A percentile compares a stretch with the other conserved stretches of the same genome.
Conservation (phyloP, 768 basidiomycete species). For the Boletus patriciae region DNA sequence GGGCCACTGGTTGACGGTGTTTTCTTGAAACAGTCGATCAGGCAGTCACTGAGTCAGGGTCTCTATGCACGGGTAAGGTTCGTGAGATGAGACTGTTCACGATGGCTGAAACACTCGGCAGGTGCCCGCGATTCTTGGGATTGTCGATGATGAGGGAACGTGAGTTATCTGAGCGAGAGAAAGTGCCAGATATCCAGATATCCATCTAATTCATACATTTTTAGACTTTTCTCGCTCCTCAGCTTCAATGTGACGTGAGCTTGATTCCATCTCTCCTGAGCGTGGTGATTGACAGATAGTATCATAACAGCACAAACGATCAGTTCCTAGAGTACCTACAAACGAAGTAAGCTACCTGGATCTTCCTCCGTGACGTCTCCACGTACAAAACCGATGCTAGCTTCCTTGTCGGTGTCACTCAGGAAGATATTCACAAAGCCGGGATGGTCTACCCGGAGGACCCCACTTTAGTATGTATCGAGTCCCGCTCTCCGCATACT, state of each 20-base stretch:
- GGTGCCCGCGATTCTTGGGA: conserved; percentile 1
- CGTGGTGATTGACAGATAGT: neutral
- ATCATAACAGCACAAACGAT: neutral
- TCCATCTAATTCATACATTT: neutral
- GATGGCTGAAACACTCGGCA: neutral
- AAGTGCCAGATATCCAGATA: too few relatives aligned
- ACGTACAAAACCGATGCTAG: neutral
- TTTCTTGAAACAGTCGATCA: neutral
- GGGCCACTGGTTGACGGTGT: conserved; percentile 6
- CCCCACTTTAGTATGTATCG: neutral
- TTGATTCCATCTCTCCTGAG: conserved; percentile 2
- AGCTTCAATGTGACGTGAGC: conserved; percentile 19
- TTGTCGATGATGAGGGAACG: conserved; percentile 4
- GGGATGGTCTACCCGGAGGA: conserved; percentile 4
- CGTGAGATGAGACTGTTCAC: neutral
- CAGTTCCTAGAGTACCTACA: conserved; percentile 8
- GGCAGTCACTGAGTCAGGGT: conserved; percentile 23
- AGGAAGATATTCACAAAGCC: conserved; percentile 1
- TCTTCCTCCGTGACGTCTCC: neutral
- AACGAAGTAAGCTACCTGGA: neutral
- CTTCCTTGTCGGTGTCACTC: conserved; percentile 10
- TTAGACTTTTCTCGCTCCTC: conserved; percentile 30
- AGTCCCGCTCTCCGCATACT: neutral
- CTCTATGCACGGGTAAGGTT: conserved; percentile 30
- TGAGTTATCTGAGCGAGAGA: neutral